Evolutionary conservation across 371 early-diverging fungal genomes (phyloP).

Genomic region (Mortierella sp.): DNA sequence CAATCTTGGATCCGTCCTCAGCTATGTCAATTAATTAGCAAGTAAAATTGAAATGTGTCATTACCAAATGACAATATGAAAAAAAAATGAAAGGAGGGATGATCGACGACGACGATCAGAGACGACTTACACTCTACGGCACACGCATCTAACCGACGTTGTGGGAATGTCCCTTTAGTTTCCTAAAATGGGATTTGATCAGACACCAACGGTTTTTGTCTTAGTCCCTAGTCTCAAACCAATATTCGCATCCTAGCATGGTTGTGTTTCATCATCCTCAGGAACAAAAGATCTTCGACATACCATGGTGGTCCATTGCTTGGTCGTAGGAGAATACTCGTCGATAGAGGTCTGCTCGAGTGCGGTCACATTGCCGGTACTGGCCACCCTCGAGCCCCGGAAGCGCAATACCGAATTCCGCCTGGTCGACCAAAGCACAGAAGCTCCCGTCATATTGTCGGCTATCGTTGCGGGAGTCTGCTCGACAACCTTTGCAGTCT

Average conservation of each 20-base stretch:
- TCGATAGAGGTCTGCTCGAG: slow-evolving; percentile 6
- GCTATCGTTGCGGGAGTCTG: background rate
- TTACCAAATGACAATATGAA: background rate
- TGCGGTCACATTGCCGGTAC: background rate
- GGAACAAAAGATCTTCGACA: background rate
- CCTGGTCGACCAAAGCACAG: slow-evolving; percentile 18
- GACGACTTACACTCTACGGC: slow-evolving; percentile 29
- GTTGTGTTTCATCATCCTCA: background rate
- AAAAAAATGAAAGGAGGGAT: background rate
- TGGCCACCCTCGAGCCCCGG: slow-evolving; percentile 30
- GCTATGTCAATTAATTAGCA: slow-evolving; percentile 7
- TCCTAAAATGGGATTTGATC: slow-evolving; percentile 12
- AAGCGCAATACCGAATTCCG: slow-evolving; percentile 30
- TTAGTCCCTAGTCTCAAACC: background rate
- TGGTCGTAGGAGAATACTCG: slow-evolving; percentile 24
- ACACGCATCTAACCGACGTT: slow-evolving; percentile 36
- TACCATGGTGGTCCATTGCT: slow-evolving; percentile 22
- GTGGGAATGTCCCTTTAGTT: slow-evolving; percentile 31
- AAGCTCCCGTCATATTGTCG: slow-evolving; percentile 25
- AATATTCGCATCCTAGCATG: background rate
- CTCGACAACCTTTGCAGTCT: slow-evolving; percentile 14
- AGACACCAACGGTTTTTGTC: background rate
- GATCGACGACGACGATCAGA: background rate
- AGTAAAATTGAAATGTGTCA: background rate
- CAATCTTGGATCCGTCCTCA: slow-evolving; percentile 40